A percentile compares a stretch with the other conserved stretches of the same genome.
These are phyloP conservation scores for Trametes maxima DNA, from an alignment of 768 basidiomycete genomes.

Conservation along the genomic window DNA sequence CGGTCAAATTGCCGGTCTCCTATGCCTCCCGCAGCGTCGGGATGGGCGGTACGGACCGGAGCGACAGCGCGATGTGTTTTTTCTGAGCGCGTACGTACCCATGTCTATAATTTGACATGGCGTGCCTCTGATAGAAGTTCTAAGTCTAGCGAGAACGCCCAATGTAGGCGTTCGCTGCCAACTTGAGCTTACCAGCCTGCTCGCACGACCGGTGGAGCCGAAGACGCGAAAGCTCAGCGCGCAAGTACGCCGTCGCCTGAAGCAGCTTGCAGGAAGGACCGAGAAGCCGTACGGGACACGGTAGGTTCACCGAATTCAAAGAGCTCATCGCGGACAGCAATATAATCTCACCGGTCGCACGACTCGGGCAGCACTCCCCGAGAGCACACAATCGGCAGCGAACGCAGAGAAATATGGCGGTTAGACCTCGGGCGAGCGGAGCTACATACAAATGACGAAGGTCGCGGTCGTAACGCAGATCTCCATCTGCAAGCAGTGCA, in stretches of 20 bases:
- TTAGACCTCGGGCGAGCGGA: constrained; percentile 2
- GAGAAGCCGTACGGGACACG: neutral
- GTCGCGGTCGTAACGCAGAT: neutral
- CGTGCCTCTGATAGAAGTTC: constrained; percentile 7
- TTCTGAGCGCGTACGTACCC: neutral
- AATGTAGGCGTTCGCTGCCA: neutral
- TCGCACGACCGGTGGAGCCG: constrained; percentile 6
- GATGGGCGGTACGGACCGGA: constrained; percentile 3
- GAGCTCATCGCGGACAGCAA: neutral
- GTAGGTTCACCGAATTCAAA: constrained; percentile 7
- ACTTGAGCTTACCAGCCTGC: neutral
- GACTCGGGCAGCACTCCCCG: neutral
- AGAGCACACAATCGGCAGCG: neutral
- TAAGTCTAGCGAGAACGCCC: neutral
- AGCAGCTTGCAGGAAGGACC: neutral
- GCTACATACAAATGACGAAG: neutral
- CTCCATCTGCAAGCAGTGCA: neutral
- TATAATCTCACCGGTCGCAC: neutral
- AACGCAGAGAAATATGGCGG: neutral
- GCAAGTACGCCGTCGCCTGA: neutral
- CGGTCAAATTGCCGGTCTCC: constrained; percentile 12
- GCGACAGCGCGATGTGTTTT: neutral
- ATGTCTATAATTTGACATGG: constrained; percentile 3
- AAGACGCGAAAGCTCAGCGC: neutral
- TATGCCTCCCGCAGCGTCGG: neutral